Percentiles rank a stretch among this genome's conserved stretches.
Evolutionary conservation across 2,329 filamentous ascomycete species (phyloP).

Genomic region (Pseudocercospora musae): DNA sequence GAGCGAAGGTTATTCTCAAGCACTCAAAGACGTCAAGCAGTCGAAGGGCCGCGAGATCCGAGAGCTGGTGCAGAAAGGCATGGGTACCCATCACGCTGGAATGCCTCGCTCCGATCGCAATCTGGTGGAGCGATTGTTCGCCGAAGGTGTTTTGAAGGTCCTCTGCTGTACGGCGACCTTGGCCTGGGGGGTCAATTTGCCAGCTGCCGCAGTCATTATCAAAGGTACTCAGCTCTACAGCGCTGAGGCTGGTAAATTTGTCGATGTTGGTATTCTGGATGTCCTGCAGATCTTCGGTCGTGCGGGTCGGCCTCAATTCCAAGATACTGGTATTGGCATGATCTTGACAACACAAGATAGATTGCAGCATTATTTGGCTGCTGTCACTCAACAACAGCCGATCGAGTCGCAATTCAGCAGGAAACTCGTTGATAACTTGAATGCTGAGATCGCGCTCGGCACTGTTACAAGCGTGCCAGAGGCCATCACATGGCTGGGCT

Average conservation of each 20-base stretch:
- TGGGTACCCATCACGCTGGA: slow-evolving; percentile 94
- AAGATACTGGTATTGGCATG: slow-evolving; percentile 96
- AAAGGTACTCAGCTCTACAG: slow-evolving; percentile 98
- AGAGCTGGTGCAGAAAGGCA: slow-evolving; percentile 83
- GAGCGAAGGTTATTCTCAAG: slow-evolving; percentile 76
- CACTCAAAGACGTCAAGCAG: slow-evolving; percentile 77
- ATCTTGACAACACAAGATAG: slow-evolving; percentile 97
- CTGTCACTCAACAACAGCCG: slow-evolving; percentile 91
- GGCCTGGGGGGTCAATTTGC: slow-evolving; percentile 98
- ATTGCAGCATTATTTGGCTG: slow-evolving; percentile 82
- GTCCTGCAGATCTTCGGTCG: slow-evolving; percentile 98
- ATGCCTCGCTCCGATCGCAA: slow-evolving; percentile 95
- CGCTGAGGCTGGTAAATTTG: slow-evolving; percentile 91
- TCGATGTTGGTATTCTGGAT: slow-evolving; percentile 92
- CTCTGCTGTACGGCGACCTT: slow-evolving; percentile 97
- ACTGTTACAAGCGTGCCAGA: slow-evolving; percentile 94
- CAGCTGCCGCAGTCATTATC: slow-evolving; percentile 93
- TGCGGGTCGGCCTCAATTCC: slow-evolving; percentile 94
- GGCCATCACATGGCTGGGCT: slow-evolving; percentile 95
- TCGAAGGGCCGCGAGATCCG: slow-evolving; percentile 83
- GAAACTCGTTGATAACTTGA: slow-evolving; percentile 92
- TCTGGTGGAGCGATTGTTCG: slow-evolving; percentile 89
- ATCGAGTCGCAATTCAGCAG: slow-evolving; percentile 96
- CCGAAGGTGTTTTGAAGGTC: slow-evolving; percentile 88
- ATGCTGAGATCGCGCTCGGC: slow-evolving; percentile 88